Evolutionary conservation across 2,329 filamentous ascomycete species (phyloP).

Genomic region (Diaporthe destruens): DNA sequence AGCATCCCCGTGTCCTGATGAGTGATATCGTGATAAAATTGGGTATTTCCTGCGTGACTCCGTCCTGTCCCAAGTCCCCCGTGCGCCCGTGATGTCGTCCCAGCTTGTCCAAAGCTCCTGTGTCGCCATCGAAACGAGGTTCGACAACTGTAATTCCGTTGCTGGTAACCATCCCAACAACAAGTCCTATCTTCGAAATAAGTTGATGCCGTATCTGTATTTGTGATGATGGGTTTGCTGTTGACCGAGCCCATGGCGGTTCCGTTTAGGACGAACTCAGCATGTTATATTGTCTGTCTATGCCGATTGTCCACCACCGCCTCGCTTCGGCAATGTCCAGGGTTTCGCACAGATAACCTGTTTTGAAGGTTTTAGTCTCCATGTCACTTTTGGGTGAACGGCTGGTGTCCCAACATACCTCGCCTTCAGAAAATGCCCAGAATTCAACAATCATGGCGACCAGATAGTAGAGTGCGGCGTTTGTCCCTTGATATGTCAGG

Average conservation of each 20-base stretch:
- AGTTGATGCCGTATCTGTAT: background rate
- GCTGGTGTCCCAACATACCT: conserved; percentile 71
- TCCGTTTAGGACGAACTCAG: conserved; percentile 14
- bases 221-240: background rate
- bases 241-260: conserved; percentile 9
- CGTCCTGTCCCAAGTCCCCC: background rate
- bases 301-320: conserved; percentile 45
- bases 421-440: conserved; percentile 97
- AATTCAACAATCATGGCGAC: conserved; percentile 91
- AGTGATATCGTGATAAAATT: conserved; percentile 18
- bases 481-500: conserved; percentile 92
- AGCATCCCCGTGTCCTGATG: conserved; percentile 26
- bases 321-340: conserved; percentile 75
- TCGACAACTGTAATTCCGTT: conserved; percentile 1
- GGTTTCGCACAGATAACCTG: conserved; percentile 77
- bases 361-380: conserved; percentile 16
- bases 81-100: background rate
- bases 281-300: conserved; percentile 1
- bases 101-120: conserved; percentile 14
- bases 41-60: conserved; percentile 24
- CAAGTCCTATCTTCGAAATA: background rate
- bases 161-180: background rate
- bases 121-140: conserved; percentile 9
- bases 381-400: conserved; percentile 6
- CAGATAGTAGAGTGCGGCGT: conserved; percentile 91